Conservation (phyloP, 106 monocot species). For the Alisma plantagoaquatica region DNA sequence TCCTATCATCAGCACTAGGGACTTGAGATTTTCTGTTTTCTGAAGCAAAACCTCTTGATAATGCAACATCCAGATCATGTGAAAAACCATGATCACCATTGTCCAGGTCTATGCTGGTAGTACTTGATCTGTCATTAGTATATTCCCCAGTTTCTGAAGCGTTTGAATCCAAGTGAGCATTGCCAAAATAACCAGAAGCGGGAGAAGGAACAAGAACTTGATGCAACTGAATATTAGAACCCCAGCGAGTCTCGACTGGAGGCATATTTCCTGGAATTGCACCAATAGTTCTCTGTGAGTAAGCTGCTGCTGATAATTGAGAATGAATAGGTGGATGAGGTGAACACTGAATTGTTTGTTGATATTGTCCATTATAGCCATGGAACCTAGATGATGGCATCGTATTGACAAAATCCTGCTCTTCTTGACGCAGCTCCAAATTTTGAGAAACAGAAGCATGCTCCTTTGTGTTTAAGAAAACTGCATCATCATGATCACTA, state of each 20-base stretch:
- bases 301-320: conserved; percentile 32
- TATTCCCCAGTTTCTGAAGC: conserved; percentile 28
- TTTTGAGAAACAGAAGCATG: conserved; percentile 39
- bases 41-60: conserved; percentile 13
- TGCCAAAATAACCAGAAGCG: conserved; percentile 28
- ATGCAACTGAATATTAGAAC: conserved; percentile 44
- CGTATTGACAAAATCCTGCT: conserved; percentile 74
- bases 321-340: conserved; percentile 31
- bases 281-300: conserved; percentile 38
- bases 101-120: conserved; percentile 21
- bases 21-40: conserved; percentile 22
- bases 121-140: conserved; percentile 22
- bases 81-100: conserved; percentile 28
- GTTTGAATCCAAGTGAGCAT: conserved; percentile 21
- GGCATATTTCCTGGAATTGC: conserved; percentile 39
- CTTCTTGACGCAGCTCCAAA: conserved; percentile 49
- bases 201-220: conserved; percentile 46
- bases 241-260: conserved; percentile 37
- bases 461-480: conserved; percentile 19
- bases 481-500: conserved; percentile 28
- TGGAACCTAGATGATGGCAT: conserved; percentile 44
- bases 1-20: conserved; percentile 20
- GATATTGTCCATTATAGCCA: conserved; percentile 41
- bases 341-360: conserved; percentile 48
- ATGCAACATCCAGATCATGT: conserved; percentile 33